A percentile compares a stretch with the other conserved stretches of the same genome.
Conservation (phyloP, 768 basidiomycete species). For the Lyophyllum decastes region DNA sequence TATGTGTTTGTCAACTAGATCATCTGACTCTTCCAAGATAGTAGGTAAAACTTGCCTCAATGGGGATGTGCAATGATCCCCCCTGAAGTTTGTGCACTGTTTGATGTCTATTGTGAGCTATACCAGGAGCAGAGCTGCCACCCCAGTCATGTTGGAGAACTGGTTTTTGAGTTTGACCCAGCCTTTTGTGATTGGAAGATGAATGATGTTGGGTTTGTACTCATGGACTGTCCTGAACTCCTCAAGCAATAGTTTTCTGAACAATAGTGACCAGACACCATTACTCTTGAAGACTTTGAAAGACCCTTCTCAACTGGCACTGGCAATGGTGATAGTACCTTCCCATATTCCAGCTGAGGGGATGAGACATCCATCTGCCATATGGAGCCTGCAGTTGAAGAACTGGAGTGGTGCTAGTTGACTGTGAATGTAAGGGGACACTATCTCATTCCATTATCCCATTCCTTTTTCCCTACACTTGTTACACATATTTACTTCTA, state of each 20-base stretch:
- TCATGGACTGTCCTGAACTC: slow-evolving; percentile 25
- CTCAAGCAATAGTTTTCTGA: slow-evolving; percentile 31
- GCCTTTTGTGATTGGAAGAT: not conserved
- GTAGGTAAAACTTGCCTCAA: slow-evolving; percentile 6
- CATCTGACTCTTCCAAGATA: not conserved
- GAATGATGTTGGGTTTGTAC: slow-evolving; percentile 18
- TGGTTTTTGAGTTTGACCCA: slow-evolving; percentile 1
- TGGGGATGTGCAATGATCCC: slow-evolving; percentile 13
- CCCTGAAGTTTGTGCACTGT: slow-evolving; percentile 13
- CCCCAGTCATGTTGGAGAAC: not conserved
- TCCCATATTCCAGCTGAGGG: not conserved
- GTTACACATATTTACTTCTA: no score
- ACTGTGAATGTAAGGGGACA: not conserved
- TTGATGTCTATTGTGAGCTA: slow-evolving; percentile 12
- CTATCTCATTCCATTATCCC: no score
- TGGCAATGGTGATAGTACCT: not conserved
- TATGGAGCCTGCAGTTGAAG: slow-evolving; percentile 9
- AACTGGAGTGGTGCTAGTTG: not conserved
- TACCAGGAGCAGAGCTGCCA: not conserved
- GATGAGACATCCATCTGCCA: slow-evolving; percentile 22
- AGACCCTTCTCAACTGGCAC: not conserved
- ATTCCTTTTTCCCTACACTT: no score
- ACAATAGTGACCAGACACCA: slow-evolving; percentile 23
- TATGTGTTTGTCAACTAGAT: not conserved
- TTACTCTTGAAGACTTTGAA: slow-evolving; percentile 23